A percentile compares a stretch with the other conserved stretches of the same genome.
phyloP scores from a whole-genome alignment of 352 stramenopile genomes.

The Peronospora belbahrii region DNA sequence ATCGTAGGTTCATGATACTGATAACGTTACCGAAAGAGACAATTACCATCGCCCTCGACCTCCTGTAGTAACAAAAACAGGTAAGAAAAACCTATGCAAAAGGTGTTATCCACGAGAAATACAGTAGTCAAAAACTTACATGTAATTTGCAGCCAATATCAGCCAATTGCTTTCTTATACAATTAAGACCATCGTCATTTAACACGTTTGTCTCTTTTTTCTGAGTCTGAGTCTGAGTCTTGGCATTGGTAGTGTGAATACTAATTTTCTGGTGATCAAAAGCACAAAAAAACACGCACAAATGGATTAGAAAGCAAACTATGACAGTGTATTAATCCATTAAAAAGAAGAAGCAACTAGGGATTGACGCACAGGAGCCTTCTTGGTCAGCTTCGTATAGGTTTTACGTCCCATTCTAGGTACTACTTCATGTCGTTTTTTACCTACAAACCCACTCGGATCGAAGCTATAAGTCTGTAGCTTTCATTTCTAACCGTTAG shows the following conservation, averaged over 20 bases:
- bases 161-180: slow-evolving; percentile 50
- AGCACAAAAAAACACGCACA: background rate
- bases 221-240: background rate
- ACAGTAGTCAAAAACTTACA: too few relatives aligned
- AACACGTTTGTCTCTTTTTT: slow-evolving; percentile 20
- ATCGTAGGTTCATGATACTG: background rate
- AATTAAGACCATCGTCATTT: slow-evolving; percentile 44
- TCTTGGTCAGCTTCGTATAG: slow-evolving; percentile 27
- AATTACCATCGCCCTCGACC: slow-evolving; percentile 77
- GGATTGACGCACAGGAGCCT: slow-evolving; percentile 33
- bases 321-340: too few relatives aligned
- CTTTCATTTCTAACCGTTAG: too few relatives aligned
- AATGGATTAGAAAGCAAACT: too few relatives aligned
- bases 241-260: slow-evolving; percentile 16
- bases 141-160: slow-evolving; percentile 61
- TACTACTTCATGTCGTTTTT: background rate
- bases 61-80: slow-evolving; percentile 27
- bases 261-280: slow-evolving; percentile 20
- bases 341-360: too few relatives aligned
- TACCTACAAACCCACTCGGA: background rate
- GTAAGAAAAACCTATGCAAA: too few relatives aligned
- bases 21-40: slow-evolving; percentile 58
- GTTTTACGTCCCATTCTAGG: slow-evolving; percentile 16
- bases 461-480: too few relatives aligned
- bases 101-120: too few relatives aligned